Conservation (phyloP, 768 basidiomycete species). For the Phlegmacium glaucopus region DNA sequence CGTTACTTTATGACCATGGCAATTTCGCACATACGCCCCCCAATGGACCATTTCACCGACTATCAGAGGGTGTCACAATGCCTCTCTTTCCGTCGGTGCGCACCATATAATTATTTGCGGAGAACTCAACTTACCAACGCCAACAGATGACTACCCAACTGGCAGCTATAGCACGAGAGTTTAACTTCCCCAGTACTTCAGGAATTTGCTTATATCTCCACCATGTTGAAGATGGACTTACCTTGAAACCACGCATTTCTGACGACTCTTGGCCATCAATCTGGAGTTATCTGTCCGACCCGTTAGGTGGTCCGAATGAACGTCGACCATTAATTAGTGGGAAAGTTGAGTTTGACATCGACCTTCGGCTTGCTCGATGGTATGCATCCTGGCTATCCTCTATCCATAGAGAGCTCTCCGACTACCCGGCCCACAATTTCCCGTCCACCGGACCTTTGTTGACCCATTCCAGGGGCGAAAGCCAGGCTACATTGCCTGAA, state of each 20-base stretch:
- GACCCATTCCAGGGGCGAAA: conserved; percentile 53
- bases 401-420: conserved; percentile 39
- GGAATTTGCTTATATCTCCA: conserved; percentile 82
- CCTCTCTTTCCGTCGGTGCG: conserved; percentile 70
- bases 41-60: conserved; percentile 53
- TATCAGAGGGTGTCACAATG: conserved; percentile 70
- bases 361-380: conserved; percentile 74
- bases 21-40: conserved; percentile 56
- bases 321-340: conserved; percentile 63
- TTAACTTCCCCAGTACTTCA: conserved; percentile 71
- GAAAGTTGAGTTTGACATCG: conserved; percentile 85
- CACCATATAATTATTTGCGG: conserved; percentile 2
- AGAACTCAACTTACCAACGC: background rate
- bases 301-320: conserved; percentile 24
- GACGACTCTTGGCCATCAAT: conserved; percentile 76
- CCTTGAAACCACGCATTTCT: conserved; percentile 66
- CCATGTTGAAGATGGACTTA: conserved; percentile 50
- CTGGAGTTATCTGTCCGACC: conserved; percentile 60
- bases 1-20: conserved; percentile 56
- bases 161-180: conserved; percentile 76
- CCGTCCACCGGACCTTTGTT: conserved; percentile 40
- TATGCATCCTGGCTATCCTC: conserved; percentile 65
- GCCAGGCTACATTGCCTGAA: conserved; percentile 43
- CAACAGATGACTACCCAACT: conserved; percentile 72
- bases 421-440: conserved; percentile 31